Evolutionary conservation across 306 rosid species (phyloP), one percentile per base, ranked within the genome.

Genomic region (Fragaria vesca): DNA sequence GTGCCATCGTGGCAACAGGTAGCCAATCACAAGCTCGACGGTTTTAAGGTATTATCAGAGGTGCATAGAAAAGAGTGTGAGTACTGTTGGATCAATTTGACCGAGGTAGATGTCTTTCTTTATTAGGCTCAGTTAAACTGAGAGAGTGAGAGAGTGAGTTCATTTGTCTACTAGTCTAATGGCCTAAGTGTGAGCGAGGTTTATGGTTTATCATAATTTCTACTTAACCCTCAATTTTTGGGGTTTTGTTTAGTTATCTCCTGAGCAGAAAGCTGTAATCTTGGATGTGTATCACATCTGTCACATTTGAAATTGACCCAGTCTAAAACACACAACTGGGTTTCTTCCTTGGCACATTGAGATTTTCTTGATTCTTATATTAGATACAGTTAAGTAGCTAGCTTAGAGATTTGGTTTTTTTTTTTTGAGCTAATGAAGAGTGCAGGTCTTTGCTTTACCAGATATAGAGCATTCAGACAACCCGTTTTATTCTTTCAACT

Each of bases 1-100:
- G 85, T 81, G 85, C 91, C 90, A 83, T 80, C 85, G 86, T 88
- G 93, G 89, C 86, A 79, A 54, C 81, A 62, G 76, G 66, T 57
- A 88, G 68, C 98, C 97, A 95, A 89, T 95, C 91, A 89, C 80
- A 81, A 65, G 79, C 91, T 95, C 97, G 97, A 90, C 79, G 91
- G 88, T 78, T 86, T 93, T 95, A 95, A 95, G 99, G 99, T 85
- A 66, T 66, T 30, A 85, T 92, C 91, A 83, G 82, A 38, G 12
- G 12, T 70, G 65, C 89, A 65, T 80, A 76, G 82, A 69, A 75
- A 85, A 45, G 46, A 11, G 83, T 58, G 81, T 58, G 81, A 17
- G 21, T 40, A 20, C 60, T 54, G 62, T 55, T 55, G 11, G 30
- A 55, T 54, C 62, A 55, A 20, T 55, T 55, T 55, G 62, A 55